Evolutionary conservation across 495 filamentous ascomycete species (phyloP).

Genomic region (Emericellopsis terricola): DNA sequence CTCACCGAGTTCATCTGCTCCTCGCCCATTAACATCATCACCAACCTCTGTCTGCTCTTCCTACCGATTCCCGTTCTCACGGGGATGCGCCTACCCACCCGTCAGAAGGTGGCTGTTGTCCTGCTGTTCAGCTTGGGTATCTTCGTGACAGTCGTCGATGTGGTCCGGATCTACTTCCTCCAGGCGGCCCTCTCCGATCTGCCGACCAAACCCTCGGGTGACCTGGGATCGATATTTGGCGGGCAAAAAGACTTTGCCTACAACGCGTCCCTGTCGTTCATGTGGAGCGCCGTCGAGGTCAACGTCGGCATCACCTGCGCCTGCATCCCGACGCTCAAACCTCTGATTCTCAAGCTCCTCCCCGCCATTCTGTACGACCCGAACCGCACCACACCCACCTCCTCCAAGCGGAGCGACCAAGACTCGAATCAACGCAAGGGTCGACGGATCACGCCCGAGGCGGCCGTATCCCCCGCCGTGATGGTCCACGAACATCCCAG

Average conservation of each 20-base stretch:
- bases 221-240: conserved; percentile 14
- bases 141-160: conserved; percentile 77
- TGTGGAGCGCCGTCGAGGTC: conserved; percentile 89
- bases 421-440: neutral
- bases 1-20: conserved; percentile 71
- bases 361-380: conserved; percentile 47
- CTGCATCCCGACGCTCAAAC: conserved; percentile 79
- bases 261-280: conserved; percentile 70
- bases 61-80: conserved; percentile 82
- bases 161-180: conserved; percentile 76
- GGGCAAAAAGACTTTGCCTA: conserved; percentile 29
- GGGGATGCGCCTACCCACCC: conserved; percentile 60
- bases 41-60: conserved; percentile 66
- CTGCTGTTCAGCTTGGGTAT: conserved; percentile 68
- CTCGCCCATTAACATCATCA: conserved; percentile 67
- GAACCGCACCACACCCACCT: conserved; percentile 6
- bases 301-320: conserved; percentile 77
- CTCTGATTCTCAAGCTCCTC: conserved; percentile 56
- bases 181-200: conserved; percentile 41
- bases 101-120: conserved; percentile 71
- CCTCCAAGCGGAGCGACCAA: conserved; percentile 7
- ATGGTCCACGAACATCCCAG: no score
- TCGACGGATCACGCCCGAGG: neutral
- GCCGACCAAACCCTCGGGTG: conserved; percentile 9
- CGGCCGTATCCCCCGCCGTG: no score